phyloP scores from a whole-genome alignment of 2,329 filamentous ascomycete genomes.

The Arthroderma sp. region DNA sequence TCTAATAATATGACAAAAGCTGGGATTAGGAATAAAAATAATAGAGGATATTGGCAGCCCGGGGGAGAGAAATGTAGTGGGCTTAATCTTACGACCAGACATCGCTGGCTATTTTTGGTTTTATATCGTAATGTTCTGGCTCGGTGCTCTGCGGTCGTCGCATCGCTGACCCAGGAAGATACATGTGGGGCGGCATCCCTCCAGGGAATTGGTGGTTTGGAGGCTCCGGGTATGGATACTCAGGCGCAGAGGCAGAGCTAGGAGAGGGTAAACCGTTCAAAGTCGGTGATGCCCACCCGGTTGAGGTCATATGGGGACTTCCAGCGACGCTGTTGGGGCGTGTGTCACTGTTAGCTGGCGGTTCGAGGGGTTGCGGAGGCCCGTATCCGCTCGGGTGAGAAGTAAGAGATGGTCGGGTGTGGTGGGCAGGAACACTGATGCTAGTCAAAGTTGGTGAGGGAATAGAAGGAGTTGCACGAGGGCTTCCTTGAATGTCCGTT shows the following conservation, averaged over 20 bases:
- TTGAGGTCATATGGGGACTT: conserved; percentile 70
- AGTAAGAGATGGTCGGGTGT: conserved; percentile 50
- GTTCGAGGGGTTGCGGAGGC: conserved; percentile 73
- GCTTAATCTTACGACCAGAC: conserved; percentile 17
- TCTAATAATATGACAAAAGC: neutral
- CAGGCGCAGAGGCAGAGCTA: conserved; percentile 46
- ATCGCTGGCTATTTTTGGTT: conserved; percentile 32
- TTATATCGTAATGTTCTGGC: conserved; percentile 52
- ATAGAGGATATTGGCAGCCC: neutral
- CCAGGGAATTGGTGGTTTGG: conserved; percentile 38
- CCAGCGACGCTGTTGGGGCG: conserved; percentile 61
- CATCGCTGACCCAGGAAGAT: conserved; percentile 56
- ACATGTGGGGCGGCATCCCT: conserved; percentile 47
- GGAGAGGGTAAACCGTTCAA: conserved; percentile 62
- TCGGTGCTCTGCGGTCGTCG: conserved; percentile 65
- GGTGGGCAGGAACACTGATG: conserved; percentile 37
- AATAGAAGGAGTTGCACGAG: conserved; percentile 48
- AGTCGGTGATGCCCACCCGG: conserved; percentile 77
- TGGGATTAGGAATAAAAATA: neutral
- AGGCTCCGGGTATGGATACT: conserved; percentile 73
- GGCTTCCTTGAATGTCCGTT: conserved; percentile 54
- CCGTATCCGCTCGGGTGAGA: conserved; percentile 75
- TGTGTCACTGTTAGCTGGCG: conserved; percentile 63
- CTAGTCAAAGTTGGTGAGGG: conserved; percentile 53
- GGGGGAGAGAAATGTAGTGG: neutral